Evolutionary conservation across 148 eudicot genomes (phyloP), one percentile per base, ranked within the genome.

Genomic region (Nepenthes mirabilis): DNA sequence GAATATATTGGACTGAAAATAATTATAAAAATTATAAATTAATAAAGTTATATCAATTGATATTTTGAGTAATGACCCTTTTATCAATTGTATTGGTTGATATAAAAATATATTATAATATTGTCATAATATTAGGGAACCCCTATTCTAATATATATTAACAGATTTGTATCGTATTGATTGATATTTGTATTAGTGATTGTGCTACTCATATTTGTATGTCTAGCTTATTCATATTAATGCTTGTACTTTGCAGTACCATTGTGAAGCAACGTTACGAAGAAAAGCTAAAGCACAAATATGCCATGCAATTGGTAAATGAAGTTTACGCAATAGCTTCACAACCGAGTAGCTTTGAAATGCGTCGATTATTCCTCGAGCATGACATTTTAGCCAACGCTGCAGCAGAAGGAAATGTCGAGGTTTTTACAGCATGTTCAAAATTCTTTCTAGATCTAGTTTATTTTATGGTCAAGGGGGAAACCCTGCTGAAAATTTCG

Each of bases 211-310:
- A 23, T 23, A 23, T 23, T 23, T 23, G 23, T 23, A 23, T 23
- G 23, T 23, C 23, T 23, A 23, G 23, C 23, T 23, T 23, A 23
- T 23, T 23, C 23, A 23, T 23, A 23, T 23, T 23, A 23, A 23
- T 23, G 23, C 0, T 23, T 40, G 6, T 40, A 3, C 6, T 40
- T 58, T 58, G 45, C 34, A 58, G 61, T 58, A 32, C 61, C 61
- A 23, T 47, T 34, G 2, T 58, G 33, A 43, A 58, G 11, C 33
- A 48, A 43, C 32, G 37, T 58, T 40, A 58, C 23, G 61, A 58
- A 7, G 61, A 58, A 14, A 58, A 58, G 61, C 45, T 34, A 43
- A 58, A 58, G 50, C 61, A 58, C 50, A 58, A 58, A 43, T 58
- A 58, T 43, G 61, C 61, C 5, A 10, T 58, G 3, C 49, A 23